Conservation (phyloP, 306 rosid genomes). For the Castanea sativa region DNA sequence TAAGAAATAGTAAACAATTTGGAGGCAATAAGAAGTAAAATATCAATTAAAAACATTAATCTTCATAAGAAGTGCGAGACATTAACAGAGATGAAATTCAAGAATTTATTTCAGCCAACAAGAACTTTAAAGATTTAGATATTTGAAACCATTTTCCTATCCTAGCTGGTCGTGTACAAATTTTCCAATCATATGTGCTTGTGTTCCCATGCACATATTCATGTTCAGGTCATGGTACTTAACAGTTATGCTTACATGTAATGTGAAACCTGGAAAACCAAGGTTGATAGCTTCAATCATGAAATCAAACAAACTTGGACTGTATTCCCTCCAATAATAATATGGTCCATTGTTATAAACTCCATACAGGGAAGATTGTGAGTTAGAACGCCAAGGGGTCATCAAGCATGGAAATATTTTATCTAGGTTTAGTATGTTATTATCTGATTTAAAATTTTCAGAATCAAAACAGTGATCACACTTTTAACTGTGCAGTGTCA, state of each 20-base stretch:
- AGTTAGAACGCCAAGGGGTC: background rate
- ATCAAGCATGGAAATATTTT: background rate
- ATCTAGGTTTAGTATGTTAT: background rate
- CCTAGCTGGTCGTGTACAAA: too few species aligned
- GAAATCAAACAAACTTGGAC: background rate
- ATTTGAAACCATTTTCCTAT: too few species aligned
- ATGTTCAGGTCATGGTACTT: background rate
- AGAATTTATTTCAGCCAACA: background rate
- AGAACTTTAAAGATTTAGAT: background rate
- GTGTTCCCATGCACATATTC: background rate
- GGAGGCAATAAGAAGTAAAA: background rate
- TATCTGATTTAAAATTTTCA: background rate
- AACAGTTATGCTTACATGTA: background rate
- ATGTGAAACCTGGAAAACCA: background rate
- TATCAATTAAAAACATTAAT: background rate
- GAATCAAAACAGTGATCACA: background rate
- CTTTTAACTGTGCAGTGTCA: background rate
- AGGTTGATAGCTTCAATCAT: background rate
- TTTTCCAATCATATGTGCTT: too few species aligned
- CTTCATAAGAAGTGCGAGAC: background rate
- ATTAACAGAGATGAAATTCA: background rate
- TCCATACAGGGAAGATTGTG: background rate
- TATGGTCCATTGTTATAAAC: background rate
- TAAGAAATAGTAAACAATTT: background rate
- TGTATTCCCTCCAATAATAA: background rate